A percentile compares a stretch with the other conserved stretches of the same genome.
Conservation (phyloP, 2,329 filamentous ascomycete species). For the Arthrobotrys conoides region DNA sequence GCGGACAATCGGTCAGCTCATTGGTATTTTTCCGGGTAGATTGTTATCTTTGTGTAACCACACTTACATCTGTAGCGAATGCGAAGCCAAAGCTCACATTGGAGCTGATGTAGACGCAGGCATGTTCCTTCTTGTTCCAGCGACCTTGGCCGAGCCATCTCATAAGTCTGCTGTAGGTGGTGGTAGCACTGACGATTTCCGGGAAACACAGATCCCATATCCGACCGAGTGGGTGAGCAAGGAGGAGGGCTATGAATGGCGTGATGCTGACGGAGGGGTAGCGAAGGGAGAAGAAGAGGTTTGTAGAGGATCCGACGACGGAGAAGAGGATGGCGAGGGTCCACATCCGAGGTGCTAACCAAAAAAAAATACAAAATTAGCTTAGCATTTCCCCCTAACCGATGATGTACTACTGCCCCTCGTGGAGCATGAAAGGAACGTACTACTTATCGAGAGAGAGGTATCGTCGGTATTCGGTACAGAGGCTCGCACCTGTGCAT, state of each 20-base stretch:
- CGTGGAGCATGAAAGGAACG: constrained; percentile 19
- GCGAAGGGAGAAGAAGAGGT: constrained; percentile 89
- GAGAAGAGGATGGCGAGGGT: constrained; percentile 83
- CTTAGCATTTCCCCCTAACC: neutral
- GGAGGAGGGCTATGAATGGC: constrained; percentile 85
- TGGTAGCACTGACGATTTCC: constrained; percentile 62
- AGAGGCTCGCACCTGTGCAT: constrained; percentile 83
- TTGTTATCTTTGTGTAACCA: constrained; percentile 5
- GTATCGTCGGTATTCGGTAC: constrained; percentile 82
- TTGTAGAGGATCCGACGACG: constrained; percentile 84
- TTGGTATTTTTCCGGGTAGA: neutral
- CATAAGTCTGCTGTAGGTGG: constrained; percentile 70
- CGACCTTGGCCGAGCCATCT: constrained; percentile 83
- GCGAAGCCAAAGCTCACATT: constrained; percentile 92
- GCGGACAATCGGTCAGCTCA: constrained; percentile 1
- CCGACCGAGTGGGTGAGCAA: constrained; percentile 86
- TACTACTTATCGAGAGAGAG: constrained; percentile 81
- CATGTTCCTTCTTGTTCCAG: constrained; percentile 92
- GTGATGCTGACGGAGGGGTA: constrained; percentile 93
- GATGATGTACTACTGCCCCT: too few species aligned
- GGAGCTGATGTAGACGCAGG: constrained; percentile 89
- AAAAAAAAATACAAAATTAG: neutral
- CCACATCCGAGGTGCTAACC: constrained; percentile 83
- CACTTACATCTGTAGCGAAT: constrained; percentile 81
- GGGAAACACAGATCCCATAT: constrained; percentile 80